Percentiles rank a stretch among this genome's conserved stretches.
These are phyloP conservation scores for Daphne laureola DNA, from an alignment of 441 rosid species.

Conservation along the genomic window DNA sequence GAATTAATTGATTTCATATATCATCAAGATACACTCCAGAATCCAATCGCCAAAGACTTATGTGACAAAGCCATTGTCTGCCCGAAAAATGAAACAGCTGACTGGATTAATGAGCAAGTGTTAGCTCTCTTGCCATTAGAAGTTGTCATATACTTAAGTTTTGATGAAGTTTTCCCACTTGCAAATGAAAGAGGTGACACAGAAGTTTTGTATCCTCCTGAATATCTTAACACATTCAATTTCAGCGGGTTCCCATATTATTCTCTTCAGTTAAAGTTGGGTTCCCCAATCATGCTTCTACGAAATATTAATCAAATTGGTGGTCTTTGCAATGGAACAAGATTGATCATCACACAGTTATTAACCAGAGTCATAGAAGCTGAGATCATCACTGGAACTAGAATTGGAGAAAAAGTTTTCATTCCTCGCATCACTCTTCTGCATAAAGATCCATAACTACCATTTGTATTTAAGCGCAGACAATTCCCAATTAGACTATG, in stretches of 20 bases:
- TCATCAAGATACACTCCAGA: no score
- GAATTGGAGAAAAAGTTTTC: no score
- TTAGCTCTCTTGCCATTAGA: no score
- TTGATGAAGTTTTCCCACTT: background rate
- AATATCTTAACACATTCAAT: background rate
- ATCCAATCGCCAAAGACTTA: no score
- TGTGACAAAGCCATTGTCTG: no score
- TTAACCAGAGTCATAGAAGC: background rate
- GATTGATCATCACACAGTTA: background rate
- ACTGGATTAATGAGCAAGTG: no score
- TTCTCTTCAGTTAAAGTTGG: slow-evolving; percentile 1
- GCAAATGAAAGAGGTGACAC: background rate
- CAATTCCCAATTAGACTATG: background rate
- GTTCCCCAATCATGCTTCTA: slow-evolving; percentile 1
- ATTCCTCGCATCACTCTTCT: no score
- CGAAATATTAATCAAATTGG: slow-evolving; percentile 9
- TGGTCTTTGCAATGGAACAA: slow-evolving; percentile 10
- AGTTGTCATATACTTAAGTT: background rate
- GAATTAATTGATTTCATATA: no score
- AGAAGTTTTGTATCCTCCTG: background rate
- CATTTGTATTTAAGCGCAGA: no score
- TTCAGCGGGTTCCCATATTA: background rate
- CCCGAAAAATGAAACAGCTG: no score
- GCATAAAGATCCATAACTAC: no score
- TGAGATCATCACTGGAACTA: background rate